Evolutionary conservation across 495 filamentous ascomycete species (phyloP), one percentile per base, ranked within the genome.

Genomic region (Xylaria telfairii): DNA sequence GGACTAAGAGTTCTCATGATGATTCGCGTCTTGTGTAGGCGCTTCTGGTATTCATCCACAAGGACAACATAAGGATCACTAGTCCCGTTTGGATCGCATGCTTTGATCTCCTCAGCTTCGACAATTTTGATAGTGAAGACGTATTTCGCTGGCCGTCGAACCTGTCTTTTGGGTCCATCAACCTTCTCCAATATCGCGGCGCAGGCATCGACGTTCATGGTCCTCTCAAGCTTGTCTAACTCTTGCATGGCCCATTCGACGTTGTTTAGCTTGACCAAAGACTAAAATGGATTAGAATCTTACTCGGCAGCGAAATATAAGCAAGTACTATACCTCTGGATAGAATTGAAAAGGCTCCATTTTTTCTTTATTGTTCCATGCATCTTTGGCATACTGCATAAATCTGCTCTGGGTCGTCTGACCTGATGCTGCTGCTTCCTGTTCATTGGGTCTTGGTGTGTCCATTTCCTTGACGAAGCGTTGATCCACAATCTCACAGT

Each of bases 61-160:
- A 99, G 88, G 30, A 99, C 95, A 6, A 98, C 95, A 75, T 99
- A 99, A 13, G 96, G 96, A 83, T 99, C 96, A 79, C 95, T 98
- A 68, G 90, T 87, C 65, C 96, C 96, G 74, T 91, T 94, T 70
- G 97, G 92, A 81, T 99, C 96, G 76, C 97, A 98, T 19, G 96
- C 94, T 78, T 97, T 98, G 72, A 99, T 81, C 74, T 98, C 96
- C 81, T 99, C 96, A n/a, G 92, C 96, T 76, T 99, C 96, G 37
- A 99, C 94, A 61, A 99, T 93, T 83, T 99, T 99, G 81, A 98
- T 95, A 1, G 96, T 98, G 79, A 99, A 99, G 60, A 98, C 93
- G 76, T 97, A 98, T 68, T 95, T 96, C 37, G 89, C 91, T 34
- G 86, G 83, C 73, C 86, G 90, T 75, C 89, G 89, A 28, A 87